phyloP scores from a whole-genome alignment of 495 filamentous ascomycete genomes.

The Neurospora terricola region DNA sequence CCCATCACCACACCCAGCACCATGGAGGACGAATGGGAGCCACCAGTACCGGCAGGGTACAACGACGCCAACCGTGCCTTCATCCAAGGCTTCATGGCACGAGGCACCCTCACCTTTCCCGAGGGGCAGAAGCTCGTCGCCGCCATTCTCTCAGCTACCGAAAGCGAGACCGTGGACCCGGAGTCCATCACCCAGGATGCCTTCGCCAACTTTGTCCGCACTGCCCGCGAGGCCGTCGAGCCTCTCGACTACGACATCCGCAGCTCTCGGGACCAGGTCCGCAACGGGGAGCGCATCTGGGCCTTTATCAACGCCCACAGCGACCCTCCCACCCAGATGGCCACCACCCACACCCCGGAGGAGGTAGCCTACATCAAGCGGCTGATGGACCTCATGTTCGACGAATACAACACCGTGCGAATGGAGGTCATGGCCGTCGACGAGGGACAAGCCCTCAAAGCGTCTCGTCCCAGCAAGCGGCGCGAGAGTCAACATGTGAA shows the following conservation, averaged over 20 bases:
- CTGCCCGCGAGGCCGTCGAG: slow-evolving; percentile 61
- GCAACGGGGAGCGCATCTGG: slow-evolving; percentile 43
- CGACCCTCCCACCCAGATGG: slow-evolving; percentile 74
- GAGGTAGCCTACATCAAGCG: slow-evolving; percentile 87
- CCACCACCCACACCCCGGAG: slow-evolving; percentile 70
- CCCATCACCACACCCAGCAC: background rate
- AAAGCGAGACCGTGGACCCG: slow-evolving; percentile 9
- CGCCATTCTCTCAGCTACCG: slow-evolving; percentile 53
- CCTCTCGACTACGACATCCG: slow-evolving; percentile 82
- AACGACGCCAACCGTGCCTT: slow-evolving; percentile 79
- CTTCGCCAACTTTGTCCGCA: slow-evolving; percentile 56
- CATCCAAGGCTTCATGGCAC: slow-evolving; percentile 78
- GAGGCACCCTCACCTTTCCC: slow-evolving; percentile 61
- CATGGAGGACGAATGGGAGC: slow-evolving; percentile 22
- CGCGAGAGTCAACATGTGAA: slow-evolving; percentile 25
- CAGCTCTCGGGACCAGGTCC: slow-evolving; percentile 52
- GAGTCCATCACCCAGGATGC: slow-evolving; percentile 58
- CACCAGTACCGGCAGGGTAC: slow-evolving; percentile 21
- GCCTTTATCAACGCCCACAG: slow-evolving; percentile 83
- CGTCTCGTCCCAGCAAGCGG: slow-evolving; percentile 38
- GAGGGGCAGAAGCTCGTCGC: slow-evolving; percentile 67
- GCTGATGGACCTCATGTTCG: slow-evolving; percentile 87
- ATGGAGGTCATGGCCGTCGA: slow-evolving; percentile 74
- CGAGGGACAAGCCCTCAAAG: slow-evolving; percentile 62
- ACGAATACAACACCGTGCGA: slow-evolving; percentile 63